These are phyloP conservation scores for Aureobasidium sp. DNA, from an alignment of 2,329 filamentous ascomycete genomes.

Conservation along the genomic window DNA sequence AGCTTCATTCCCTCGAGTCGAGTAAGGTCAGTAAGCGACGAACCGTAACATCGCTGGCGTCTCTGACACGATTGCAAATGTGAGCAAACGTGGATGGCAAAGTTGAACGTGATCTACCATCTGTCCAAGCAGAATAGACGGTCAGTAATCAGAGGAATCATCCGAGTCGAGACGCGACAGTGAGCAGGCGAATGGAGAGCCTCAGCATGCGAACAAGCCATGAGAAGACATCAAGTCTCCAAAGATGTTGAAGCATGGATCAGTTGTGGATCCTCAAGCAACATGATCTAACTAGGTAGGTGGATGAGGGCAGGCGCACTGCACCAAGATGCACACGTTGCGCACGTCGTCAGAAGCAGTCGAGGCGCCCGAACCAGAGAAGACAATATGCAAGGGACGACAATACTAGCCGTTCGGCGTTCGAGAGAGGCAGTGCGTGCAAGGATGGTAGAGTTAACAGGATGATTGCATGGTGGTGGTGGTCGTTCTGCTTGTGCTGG, in stretches of 20 bases:
- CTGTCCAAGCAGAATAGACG: not conserved
- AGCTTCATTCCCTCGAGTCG: not conserved
- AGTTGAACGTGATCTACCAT: not conserved
- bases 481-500: not conserved
- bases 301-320: not conserved
- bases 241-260: not conserved
- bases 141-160: not conserved
- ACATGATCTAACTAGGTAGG: conserved; percentile 4
- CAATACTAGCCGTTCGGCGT: not conserved
- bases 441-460: not conserved
- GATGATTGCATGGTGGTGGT: not conserved
- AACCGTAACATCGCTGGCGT: not conserved
- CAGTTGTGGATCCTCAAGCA: not conserved
- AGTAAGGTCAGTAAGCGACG: not conserved
- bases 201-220: not conserved
- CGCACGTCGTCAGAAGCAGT: not conserved
- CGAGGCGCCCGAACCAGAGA: not conserved
- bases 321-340: not conserved
- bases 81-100: not conserved
- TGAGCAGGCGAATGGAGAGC: not conserved
- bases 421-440: not conserved
- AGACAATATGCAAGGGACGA: not conserved
- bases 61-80: not conserved
- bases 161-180: not conserved
- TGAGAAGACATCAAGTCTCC: not conserved